Conservation (phyloP, 139 green algal genomes). For the Chlorella sp. region DNA sequence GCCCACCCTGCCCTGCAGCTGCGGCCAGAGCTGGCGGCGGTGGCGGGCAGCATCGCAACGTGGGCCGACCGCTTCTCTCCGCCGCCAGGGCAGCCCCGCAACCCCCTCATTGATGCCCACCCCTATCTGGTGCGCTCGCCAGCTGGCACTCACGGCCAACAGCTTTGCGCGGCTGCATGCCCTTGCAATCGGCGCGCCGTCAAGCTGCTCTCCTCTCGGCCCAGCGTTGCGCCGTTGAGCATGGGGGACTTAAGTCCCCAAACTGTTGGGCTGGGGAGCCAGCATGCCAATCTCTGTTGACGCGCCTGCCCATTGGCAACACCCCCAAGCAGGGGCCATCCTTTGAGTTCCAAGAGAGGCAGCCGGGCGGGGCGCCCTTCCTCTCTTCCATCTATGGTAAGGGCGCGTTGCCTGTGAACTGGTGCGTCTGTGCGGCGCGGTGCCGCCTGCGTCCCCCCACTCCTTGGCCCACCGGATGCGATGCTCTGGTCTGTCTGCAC, state of each 20-base stretch:
- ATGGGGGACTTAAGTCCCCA: too few species aligned
- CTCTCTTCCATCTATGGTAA: conserved; percentile 37
- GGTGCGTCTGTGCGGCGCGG: too few species aligned
- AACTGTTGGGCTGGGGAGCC: too few species aligned
- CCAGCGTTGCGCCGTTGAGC: too few species aligned
- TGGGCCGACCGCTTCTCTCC: conserved; percentile 41
- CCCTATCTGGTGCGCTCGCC: conserved; percentile 44
- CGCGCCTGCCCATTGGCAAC: too few species aligned
- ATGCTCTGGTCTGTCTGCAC: too few species aligned
- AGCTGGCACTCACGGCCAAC: neutral
- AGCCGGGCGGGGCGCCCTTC: conserved; percentile 38
- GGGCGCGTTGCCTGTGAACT: too few species aligned
- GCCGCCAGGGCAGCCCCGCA: neutral
- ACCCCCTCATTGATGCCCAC: conserved; percentile 54
- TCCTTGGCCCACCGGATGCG: too few species aligned
- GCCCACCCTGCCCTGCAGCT: neutral
- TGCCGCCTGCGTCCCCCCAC: too few species aligned
- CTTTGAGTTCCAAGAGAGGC: conserved; percentile 54
- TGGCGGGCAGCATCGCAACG: conserved; percentile 43
- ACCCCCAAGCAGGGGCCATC: conserved; percentile 39
- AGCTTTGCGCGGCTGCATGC: too few species aligned
- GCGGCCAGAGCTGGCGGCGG: conserved; percentile 43
- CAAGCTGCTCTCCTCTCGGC: neutral
- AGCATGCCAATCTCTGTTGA: too few species aligned
- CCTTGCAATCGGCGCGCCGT: too few species aligned